Conservation (phyloP, 441 rosid species). For the Croton setiger region DNA sequence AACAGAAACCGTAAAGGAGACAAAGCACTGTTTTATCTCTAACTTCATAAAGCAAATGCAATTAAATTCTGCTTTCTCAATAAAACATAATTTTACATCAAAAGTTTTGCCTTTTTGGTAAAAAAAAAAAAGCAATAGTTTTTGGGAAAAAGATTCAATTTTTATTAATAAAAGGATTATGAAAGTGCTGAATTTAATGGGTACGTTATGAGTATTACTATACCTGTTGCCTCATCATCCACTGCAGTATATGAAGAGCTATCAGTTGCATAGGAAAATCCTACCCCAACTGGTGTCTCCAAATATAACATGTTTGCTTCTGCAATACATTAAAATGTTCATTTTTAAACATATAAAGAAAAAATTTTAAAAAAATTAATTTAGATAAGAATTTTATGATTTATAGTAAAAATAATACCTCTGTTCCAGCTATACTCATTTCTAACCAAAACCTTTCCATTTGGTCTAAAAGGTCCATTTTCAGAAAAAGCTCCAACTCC, state of each 20-base stretch:
- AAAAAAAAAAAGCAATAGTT: not conserved
- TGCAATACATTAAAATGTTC: slow-evolving; percentile 31
- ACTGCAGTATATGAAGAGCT: slow-evolving; percentile 65
- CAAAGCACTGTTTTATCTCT: slow-evolving; percentile 18
- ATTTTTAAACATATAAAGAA: not conserved
- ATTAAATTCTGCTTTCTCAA: not conserved
- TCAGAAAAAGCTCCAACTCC: slow-evolving; percentile 98
- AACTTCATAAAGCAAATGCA: slow-evolving; percentile 3
- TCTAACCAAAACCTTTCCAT: slow-evolving; percentile 58
- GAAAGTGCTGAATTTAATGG: slow-evolving; percentile 16
- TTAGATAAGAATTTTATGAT: not conserved
- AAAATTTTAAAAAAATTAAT: not conserved
- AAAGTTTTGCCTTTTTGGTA: slow-evolving; percentile 11
- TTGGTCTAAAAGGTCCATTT: slow-evolving; percentile 95
- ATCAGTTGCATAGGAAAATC: slow-evolving; percentile 88
- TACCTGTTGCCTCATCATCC: slow-evolving; percentile 84
- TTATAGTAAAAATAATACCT: slow-evolving; percentile 35
- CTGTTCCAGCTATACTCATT: slow-evolving; percentile 92
- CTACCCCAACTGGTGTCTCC: slow-evolving; percentile 96
- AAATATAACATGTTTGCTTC: slow-evolving; percentile 95
- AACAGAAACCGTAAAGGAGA: slow-evolving; percentile 4
- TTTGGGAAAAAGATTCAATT: not conserved
- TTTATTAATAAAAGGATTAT: slow-evolving; percentile 1
- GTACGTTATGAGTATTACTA: not conserved
- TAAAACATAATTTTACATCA: not conserved